phyloP scores from a whole-genome alignment of 2,329 filamentous ascomycete species.

The Tolypocladium album region DNA sequence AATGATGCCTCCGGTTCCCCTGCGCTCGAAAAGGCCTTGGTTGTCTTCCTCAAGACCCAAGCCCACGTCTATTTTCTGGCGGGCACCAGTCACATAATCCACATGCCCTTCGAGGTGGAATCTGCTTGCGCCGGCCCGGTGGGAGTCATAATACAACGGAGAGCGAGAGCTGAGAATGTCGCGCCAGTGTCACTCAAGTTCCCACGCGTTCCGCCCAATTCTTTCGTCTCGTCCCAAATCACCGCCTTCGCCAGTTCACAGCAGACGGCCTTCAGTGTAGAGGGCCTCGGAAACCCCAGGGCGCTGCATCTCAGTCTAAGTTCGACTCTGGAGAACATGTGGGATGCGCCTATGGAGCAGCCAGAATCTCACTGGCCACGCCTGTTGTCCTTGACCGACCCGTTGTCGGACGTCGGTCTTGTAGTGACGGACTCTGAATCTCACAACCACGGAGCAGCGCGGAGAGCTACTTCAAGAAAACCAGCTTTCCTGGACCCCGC shows the following conservation, averaged over 20 bases:
- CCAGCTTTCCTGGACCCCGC: slow-evolving; percentile 55
- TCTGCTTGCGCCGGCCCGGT: slow-evolving; percentile 71
- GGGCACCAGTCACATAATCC: slow-evolving; percentile 78
- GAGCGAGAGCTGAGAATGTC: slow-evolving; percentile 42
- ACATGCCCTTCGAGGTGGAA: slow-evolving; percentile 91
- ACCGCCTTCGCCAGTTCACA: slow-evolving; percentile 41
- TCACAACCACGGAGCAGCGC: slow-evolving; percentile 13
- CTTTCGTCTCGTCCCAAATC: slow-evolving; percentile 64
- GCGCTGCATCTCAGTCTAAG: slow-evolving; percentile 40
- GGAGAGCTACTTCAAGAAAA: slow-evolving; percentile 26
- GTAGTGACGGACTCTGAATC: slow-evolving; percentile 54
- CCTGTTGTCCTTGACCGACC: slow-evolving; percentile 76
- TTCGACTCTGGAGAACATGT: slow-evolving; percentile 46
- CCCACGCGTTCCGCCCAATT: slow-evolving; percentile 63
- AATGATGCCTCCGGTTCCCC: slow-evolving; percentile 8
- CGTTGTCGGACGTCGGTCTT: slow-evolving; percentile 74
- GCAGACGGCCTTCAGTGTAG: slow-evolving; percentile 43
- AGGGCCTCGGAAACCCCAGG: slow-evolving; percentile 45
- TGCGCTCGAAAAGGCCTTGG: slow-evolving; percentile 55
- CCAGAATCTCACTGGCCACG: slow-evolving; percentile 56
- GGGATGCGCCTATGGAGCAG: slow-evolving; percentile 41
- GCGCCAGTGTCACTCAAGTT: slow-evolving; percentile 44
- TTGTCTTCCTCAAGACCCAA: slow-evolving; percentile 86
- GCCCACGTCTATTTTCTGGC: slow-evolving; percentile 88
- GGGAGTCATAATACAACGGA: slow-evolving; percentile 81